A percentile compares a stretch with the other conserved stretches of the same genome.
phyloP scores from a whole-genome alignment of 345 rosid genomes.

The Cochlearia excelsa region DNA sequence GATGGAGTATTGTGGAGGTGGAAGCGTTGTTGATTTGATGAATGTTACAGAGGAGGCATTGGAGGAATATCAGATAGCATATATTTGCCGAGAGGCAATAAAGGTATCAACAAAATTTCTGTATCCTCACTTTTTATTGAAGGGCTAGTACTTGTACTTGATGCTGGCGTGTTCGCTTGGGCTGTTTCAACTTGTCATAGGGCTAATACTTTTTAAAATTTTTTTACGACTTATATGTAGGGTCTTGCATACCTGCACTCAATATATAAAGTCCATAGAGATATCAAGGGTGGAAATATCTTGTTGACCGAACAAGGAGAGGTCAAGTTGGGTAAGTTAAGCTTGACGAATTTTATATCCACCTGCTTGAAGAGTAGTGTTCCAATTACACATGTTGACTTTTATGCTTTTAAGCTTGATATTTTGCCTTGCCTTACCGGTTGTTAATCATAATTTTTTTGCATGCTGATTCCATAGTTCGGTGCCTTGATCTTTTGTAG shows the following conservation, averaged over 20 bases:
- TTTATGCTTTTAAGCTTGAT: constrained; percentile 11
- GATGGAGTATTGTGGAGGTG: constrained; percentile 99
- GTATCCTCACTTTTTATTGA: constrained; percentile 14
- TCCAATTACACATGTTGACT: constrained; percentile 6
- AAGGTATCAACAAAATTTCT: constrained; percentile 52
- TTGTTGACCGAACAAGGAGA: constrained; percentile 98
- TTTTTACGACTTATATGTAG: constrained; percentile 43
- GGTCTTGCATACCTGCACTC: constrained; percentile 97
- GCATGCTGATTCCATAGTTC: constrained; percentile 25
- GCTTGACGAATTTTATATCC: background rate
- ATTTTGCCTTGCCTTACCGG: constrained; percentile 9
- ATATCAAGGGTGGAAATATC: constrained; percentile 97
- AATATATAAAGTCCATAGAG: constrained; percentile 97
- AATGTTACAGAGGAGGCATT: constrained; percentile 80
- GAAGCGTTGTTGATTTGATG: constrained; percentile 97
- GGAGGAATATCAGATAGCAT: constrained; percentile 97
- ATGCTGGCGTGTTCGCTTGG: constrained; percentile 16
- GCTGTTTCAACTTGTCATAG: constrained; percentile 17
- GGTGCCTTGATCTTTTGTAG: constrained; percentile 43
- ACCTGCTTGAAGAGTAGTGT: constrained; percentile 9
- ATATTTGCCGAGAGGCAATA: constrained; percentile 84
- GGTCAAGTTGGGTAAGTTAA: constrained; percentile 91
- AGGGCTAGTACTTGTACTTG: constrained; percentile 20
- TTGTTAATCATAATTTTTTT: background rate
- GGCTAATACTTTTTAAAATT: constrained; percentile 8